Percentiles rank a stretch among this genome's conserved stretches.
These are phyloP conservation scores for Myochromella boudieri DNA, from an alignment of 768 basidiomycete genomes.

Conservation along the genomic window DNA sequence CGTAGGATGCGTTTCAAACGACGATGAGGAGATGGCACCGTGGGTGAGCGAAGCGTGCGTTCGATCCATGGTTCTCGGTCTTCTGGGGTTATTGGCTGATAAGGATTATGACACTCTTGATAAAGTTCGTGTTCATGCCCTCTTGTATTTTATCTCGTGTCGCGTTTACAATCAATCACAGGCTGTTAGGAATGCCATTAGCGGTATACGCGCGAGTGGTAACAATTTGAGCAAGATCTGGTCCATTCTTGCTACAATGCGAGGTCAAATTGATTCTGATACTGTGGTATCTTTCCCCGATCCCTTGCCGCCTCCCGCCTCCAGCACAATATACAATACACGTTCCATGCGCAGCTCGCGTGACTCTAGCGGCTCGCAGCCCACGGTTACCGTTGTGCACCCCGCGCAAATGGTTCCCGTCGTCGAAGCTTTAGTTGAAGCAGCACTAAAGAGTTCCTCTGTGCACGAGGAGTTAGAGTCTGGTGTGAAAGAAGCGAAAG, in stretches of 20 bases:
- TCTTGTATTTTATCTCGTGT: not conserved
- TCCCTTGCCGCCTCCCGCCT: constrained; percentile 55
- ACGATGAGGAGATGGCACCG: constrained; percentile 38
- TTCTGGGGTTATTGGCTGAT: constrained; percentile 54
- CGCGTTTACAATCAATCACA: constrained; percentile 15
- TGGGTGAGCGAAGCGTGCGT: constrained; percentile 72
- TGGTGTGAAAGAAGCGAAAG: constrained; percentile 55
- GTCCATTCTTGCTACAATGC: constrained; percentile 50
- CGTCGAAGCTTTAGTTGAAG: constrained; percentile 56
- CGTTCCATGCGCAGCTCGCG: constrained; percentile 43
- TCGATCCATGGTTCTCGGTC: constrained; percentile 60
- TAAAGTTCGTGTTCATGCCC: constrained; percentile 27
- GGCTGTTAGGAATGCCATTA: constrained; percentile 45
- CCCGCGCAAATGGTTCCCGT: constrained; percentile 70
- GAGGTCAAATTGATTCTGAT: constrained; percentile 25
- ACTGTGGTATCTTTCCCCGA: constrained; percentile 43
- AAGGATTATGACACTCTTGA: constrained; percentile 37
- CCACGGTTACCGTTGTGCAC: constrained; percentile 28
- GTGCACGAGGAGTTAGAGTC: constrained; percentile 63
- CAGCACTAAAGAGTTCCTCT: constrained; percentile 40
- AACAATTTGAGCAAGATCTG: constrained; percentile 65
- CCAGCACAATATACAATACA: constrained; percentile 39
- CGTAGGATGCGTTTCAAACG: constrained; percentile 37
- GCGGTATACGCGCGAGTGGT: constrained; percentile 52
- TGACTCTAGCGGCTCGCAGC: constrained; percentile 13